Evolutionary conservation across 1,139 yeast genomes (phyloP).

Genomic region (Lodderomyces beijingensis): DNA sequence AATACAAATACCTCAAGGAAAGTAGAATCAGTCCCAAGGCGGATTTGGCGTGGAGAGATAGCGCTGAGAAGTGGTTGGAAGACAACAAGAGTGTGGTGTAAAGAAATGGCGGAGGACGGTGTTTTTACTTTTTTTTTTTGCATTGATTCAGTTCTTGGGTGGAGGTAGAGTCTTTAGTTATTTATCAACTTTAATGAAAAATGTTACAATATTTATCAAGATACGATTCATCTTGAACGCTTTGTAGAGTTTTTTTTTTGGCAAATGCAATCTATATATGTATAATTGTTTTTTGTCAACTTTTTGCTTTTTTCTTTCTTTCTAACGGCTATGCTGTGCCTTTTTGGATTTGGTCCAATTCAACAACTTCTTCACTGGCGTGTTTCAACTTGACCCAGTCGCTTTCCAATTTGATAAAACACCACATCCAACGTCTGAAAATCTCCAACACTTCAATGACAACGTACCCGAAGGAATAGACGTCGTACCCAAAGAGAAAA

Average conservation of each 20-base stretch:
- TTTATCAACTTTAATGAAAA: too few species aligned
- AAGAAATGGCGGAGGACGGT: not conserved
- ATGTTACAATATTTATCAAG: too few species aligned
- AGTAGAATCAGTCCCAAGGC: constrained; percentile 48
- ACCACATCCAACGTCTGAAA: constrained; percentile 84
- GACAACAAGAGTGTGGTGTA: constrained; percentile 14
- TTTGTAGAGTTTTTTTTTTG: too few species aligned
- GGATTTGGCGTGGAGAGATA: constrained; percentile 50
- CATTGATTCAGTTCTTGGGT: not conserved
- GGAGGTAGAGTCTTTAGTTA: too few species aligned
- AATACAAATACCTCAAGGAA: constrained; percentile 40
- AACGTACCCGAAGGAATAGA: constrained; percentile 58
- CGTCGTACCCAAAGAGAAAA: constrained; percentile 40
- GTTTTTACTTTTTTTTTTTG: not conserved
- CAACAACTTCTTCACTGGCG: not conserved
- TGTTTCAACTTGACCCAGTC: constrained; percentile 51
- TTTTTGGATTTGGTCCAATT: not conserved
- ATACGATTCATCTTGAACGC: too few species aligned
- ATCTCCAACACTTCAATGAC: constrained; percentile 69
- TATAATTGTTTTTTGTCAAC: too few species aligned
- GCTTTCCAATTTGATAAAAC: constrained; percentile 75
- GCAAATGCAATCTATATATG: too few species aligned
- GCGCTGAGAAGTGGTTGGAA: constrained; percentile 46
- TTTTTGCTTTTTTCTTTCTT: too few species aligned
- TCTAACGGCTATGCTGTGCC: too few species aligned